Conservation (phyloP, 2,329 filamentous ascomycete genomes). For the Venturia oleaginea region DNA sequence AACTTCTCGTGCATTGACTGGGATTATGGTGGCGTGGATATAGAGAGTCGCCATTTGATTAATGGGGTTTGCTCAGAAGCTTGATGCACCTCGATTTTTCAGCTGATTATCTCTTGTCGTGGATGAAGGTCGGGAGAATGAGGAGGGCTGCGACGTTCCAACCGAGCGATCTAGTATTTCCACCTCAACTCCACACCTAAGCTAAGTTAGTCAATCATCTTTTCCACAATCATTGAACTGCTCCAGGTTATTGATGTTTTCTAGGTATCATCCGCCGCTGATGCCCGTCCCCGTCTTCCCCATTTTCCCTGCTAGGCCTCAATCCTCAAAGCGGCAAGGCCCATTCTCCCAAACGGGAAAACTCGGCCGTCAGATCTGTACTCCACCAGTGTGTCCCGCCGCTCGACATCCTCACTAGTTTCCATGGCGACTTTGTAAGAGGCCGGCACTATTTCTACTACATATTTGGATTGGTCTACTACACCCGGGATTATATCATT, state of each 20-base stretch:
- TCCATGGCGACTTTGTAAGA: not conserved
- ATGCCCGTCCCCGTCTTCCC: not conserved
- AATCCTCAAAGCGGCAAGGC: too few relatives aligned
- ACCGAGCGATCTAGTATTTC: too few relatives aligned
- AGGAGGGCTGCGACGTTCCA: too few relatives aligned
- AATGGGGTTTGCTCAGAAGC: too few relatives aligned
- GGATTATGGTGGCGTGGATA: conserved; percentile 43
- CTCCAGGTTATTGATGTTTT: not conserved
- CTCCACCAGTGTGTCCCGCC: not conserved
- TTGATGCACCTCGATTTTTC: too few relatives aligned
- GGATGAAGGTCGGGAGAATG: not conserved
- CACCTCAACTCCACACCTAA: too few relatives aligned
- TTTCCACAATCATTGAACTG: too few relatives aligned
- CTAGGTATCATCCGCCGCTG: not conserved
- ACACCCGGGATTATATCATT: too few relatives aligned
- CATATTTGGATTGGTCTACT: too few relatives aligned
- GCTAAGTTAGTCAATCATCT: too few relatives aligned
- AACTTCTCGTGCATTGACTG: conserved; percentile 39
- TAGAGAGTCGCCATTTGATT: conserved; percentile 35
- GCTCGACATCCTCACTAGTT: not conserved
- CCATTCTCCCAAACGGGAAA: not conserved
- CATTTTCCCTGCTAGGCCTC: too few relatives aligned
- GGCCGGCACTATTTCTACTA: too few relatives aligned
- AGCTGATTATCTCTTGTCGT: not conserved
- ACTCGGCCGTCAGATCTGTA: not conserved